A percentile compares a stretch with the other conserved stretches of the same genome.
Conservation (phyloP, 305 asterid species). For the Fraxinus ornus region DNA sequence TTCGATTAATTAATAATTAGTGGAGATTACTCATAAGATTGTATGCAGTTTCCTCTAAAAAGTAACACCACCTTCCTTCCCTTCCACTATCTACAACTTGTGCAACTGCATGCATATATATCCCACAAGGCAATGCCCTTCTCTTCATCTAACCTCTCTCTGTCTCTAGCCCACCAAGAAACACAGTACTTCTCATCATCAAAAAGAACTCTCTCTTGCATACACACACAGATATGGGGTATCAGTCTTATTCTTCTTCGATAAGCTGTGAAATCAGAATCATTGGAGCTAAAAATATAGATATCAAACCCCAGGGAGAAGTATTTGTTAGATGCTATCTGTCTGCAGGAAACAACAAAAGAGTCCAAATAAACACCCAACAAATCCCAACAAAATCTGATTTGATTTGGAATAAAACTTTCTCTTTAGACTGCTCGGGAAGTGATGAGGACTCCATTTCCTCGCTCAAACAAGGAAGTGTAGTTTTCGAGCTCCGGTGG, state of each 20-base stretch:
- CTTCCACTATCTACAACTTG: conserved; percentile 3
- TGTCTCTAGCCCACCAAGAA: background rate
- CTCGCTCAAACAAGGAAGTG: conserved; percentile 39
- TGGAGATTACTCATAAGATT: background rate
- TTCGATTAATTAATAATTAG: background rate
- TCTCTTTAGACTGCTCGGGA: conserved; percentile 58
- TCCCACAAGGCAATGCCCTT: background rate
- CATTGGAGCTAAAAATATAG: conserved; percentile 45
- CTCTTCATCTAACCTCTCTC: conserved; percentile 26
- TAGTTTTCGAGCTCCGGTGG: conserved; percentile 54
- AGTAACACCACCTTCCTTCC: conserved; percentile 25
- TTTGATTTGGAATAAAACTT: conserved; percentile 47
- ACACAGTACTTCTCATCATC: conserved; percentile 20
- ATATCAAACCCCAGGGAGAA: conserved; percentile 27
- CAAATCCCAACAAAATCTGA: conserved; percentile 49
- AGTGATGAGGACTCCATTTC: conserved; percentile 30
- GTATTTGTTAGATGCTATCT: conserved; percentile 65
- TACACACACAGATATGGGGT: conserved; percentile 28
- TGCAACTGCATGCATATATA: conserved; percentile 29
- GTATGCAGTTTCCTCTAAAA: conserved; percentile 5
- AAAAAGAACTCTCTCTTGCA: background rate
- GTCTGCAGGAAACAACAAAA: conserved; percentile 44
- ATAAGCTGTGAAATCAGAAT: conserved; percentile 41
- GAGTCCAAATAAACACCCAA: conserved; percentile 46
- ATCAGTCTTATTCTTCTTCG: conserved; percentile 21